Base-by-base conservation (phyloP, 768 basidiomycete species). In the Auriscalpium microsporum region DNA sequence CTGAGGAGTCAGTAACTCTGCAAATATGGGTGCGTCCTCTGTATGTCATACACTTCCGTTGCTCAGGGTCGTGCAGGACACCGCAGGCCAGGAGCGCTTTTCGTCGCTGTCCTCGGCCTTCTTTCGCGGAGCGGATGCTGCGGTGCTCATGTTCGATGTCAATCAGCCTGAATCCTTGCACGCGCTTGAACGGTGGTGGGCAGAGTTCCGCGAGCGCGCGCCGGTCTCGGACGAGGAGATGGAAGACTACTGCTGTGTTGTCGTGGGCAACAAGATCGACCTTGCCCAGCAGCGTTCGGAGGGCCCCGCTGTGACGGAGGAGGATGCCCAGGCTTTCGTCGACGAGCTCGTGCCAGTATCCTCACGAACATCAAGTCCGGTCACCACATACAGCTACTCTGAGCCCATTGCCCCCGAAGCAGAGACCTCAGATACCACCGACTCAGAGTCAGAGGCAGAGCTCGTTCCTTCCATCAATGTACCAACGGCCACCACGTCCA, bases 71-170 rank as follows among this genome's bases (percentile, higher is more conserved):
- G 46, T 35, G 19, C 61, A 90, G 85, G 90, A 92, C 64, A 91
- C 88, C 0, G 87, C 89, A 1, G 90, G 91, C 2, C 91, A 94
- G 67, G 90, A 94, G 63, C 81, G 91, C 5, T 93, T 94, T 72
- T 89, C 89, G 1, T 84, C 79, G 42, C 77, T 93, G 16, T 89
- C 90, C 0, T 74, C 79, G 0, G 89, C 91, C 0, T 93, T 93
- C 70, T 94, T 90, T 62, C 80, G 91, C 7, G 87, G 87, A 2
- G 87, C 90, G 3, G 89, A 92, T 63, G 91, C 90, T 1, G 88
- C 79, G 1, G 58, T 94, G 14, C 77, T 94, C 60, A 80, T 91
- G 73, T 94, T 87, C 67, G 88, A 92, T 63, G 85, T 87, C 34
- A 88, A 84, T 60, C 66, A 78, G 4, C 81, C 82, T 0, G 74